Evolutionary conservation across 2,329 filamentous ascomycete genomes (phyloP).

Genomic region (Ascochyta viciae-villosae): DNA sequence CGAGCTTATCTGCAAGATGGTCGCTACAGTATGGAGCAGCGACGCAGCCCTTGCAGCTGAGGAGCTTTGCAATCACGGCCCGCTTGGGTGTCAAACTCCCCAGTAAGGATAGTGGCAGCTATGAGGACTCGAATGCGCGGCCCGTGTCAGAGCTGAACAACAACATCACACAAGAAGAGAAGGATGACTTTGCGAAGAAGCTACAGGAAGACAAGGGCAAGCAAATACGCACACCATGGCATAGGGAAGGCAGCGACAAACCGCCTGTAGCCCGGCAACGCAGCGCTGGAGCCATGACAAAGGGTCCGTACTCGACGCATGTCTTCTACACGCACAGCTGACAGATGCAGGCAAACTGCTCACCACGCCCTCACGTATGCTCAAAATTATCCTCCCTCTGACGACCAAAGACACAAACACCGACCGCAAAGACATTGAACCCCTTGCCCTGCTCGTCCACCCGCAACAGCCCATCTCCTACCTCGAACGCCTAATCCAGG

Average conservation of each 20-base stretch:
- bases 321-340: conserved; percentile 1
- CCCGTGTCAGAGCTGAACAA: conserved; percentile 53
- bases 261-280: conserved; percentile 62
- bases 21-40: neutral
- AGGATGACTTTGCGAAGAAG: conserved; percentile 52
- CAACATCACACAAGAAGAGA: conserved; percentile 54
- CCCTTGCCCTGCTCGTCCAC: conserved; percentile 83
- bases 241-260: conserved; percentile 65
- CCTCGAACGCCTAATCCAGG: conserved; percentile 85
- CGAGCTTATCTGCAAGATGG: conserved; percentile 7
- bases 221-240: conserved; percentile 70
- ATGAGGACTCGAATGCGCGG: conserved; percentile 44
- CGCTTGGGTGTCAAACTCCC: conserved; percentile 19
- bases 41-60: conserved; percentile 12
- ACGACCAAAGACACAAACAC: conserved; percentile 65
- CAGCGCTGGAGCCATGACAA: conserved; percentile 67
- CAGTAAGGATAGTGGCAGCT: conserved; percentile 23
- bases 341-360: conserved; percentile 70
- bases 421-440: conserved; percentile 76
- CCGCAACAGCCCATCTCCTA: conserved; percentile 92
- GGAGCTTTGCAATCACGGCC: conserved; percentile 22
- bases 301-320: conserved; percentile 55
- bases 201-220: conserved; percentile 60
- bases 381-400: conserved; percentile 82
- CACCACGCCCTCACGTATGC: conserved; percentile 78